Conservation (phyloP, 805 yeast species). For the Zygosaccharomyces kombuchaensis region DNA sequence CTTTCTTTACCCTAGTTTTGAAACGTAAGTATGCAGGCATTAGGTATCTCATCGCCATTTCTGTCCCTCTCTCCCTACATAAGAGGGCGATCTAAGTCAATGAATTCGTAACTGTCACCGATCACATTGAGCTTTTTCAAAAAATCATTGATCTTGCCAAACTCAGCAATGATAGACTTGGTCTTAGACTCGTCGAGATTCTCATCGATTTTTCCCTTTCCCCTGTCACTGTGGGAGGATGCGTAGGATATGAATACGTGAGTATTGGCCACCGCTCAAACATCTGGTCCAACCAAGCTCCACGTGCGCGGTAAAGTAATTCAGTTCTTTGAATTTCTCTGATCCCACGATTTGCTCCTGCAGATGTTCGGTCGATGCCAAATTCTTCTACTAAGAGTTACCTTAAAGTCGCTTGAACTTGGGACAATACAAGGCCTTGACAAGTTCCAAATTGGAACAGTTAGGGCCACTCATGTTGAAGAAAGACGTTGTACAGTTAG, state of each 20-base stretch:
- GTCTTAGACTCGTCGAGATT: conserved; percentile 44
- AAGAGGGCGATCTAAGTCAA: no score
- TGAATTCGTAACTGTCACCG: conserved; percentile 54
- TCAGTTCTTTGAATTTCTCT: conserved; percentile 43
- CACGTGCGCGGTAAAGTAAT: conserved; percentile 60
- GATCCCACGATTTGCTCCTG: conserved; percentile 43
- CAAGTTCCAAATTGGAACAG: conserved; percentile 49
- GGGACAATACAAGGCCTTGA: conserved; percentile 52
- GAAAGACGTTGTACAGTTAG: conserved; percentile 38
- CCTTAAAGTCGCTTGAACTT: conserved; percentile 53
- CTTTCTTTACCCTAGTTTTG: no score
- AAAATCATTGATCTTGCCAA: conserved; percentile 47
- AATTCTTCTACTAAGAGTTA: conserved; percentile 54
- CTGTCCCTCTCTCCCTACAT: no score
- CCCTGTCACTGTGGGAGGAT: conserved; percentile 79
- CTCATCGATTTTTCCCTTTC: conserved; percentile 53
- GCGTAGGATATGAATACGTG: conserved; percentile 56
- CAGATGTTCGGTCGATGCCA: conserved; percentile 45
- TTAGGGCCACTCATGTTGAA: conserved; percentile 68
- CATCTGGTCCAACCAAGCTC: conserved; percentile 64
- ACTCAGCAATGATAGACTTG: conserved; percentile 52
- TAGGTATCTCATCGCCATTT: conserved; percentile 59
- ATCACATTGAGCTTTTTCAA: conserved; percentile 41
- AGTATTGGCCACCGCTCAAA: conserved; percentile 36
- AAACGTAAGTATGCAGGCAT: no score